phyloP scores from a whole-genome alignment of 2,329 filamentous ascomycete genomes.

The Claviceps pusilla region DNA sequence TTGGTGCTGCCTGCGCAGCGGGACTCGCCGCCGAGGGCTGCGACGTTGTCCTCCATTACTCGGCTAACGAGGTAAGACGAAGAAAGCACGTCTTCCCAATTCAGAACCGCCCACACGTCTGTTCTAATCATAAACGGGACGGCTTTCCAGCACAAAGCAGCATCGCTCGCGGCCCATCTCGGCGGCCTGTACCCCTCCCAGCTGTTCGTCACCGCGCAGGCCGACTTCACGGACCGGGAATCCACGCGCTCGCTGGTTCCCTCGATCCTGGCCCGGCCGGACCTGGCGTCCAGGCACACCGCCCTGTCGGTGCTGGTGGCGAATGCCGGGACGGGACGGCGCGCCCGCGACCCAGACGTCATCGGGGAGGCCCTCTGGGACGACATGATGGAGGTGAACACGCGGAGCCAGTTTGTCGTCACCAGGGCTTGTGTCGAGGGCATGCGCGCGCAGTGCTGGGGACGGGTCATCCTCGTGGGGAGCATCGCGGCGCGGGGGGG shows the following conservation, averaged over 20 bases:
- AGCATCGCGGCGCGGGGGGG: constrained; percentile 5
- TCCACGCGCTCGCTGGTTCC: constrained; percentile 2
- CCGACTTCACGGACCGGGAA: constrained; percentile 4
- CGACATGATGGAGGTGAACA: constrained; percentile 6
- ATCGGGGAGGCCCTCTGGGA: constrained; percentile 5
- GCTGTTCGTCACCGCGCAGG: constrained; percentile 1
- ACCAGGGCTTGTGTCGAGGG: constrained; percentile 4
- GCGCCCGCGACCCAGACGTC: constrained; percentile 3
- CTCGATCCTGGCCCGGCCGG: neutral
- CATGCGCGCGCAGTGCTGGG: constrained; percentile 5
- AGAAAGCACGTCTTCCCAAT: too few species aligned
- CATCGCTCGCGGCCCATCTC: neutral
- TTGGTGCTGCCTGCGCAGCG: constrained; percentile 4
- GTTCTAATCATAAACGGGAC: too few species aligned
- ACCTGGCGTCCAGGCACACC: constrained; percentile 1
- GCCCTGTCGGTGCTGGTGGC: constrained; percentile 4
- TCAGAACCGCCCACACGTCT: too few species aligned
- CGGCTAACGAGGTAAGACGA: constrained; percentile 2
- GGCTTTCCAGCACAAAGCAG: constrained; percentile 2
- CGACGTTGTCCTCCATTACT: constrained; percentile 4
- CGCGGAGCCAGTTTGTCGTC: constrained; percentile 5
- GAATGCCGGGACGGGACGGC: constrained; percentile 5
- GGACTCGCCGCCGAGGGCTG: constrained; percentile 5
- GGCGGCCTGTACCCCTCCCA: constrained; percentile 1
- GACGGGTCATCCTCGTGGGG: constrained; percentile 4